Conservation (phyloP, 208 protist genomes). For the Tritrichomonas musculus region DNA sequence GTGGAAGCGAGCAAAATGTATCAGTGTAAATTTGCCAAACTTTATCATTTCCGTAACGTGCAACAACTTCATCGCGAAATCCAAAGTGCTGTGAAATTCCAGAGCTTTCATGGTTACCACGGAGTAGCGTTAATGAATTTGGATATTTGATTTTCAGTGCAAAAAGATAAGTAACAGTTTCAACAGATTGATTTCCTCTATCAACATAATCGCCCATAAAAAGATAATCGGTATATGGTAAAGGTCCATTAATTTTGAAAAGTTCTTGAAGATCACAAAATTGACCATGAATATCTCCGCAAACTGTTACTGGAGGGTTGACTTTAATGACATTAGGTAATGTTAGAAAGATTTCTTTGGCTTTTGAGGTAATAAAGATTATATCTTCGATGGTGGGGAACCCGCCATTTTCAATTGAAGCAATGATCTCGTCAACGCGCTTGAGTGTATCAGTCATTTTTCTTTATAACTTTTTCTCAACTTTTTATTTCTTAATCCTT, state of each 20-base stretch:
- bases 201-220: slow-evolving; percentile 50
- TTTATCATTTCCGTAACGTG: slow-evolving; percentile 39
- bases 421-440: background rate
- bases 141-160: slow-evolving; percentile 43
- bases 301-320: background rate
- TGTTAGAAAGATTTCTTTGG: background rate
- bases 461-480: no score
- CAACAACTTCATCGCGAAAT: slow-evolving; percentile 48
- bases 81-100: slow-evolving; percentile 41
- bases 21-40: slow-evolving; percentile 52
- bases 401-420: background rate
- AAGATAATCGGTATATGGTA: background rate
- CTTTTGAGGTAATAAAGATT: background rate
- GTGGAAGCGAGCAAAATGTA: slow-evolving; percentile 75
- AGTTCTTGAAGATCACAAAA: background rate
- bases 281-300: slow-evolving; percentile 10
- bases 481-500: no score
- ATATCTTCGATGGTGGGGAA: background rate
- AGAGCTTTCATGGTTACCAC: slow-evolving; percentile 51
- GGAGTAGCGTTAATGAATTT: slow-evolving; percentile 41
- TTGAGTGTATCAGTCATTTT: no score
- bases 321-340: background rate
- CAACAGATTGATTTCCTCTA: slow-evolving; percentile 41
- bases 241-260: background rate
- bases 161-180: slow-evolving; percentile 44